Conservation (phyloP, 768 basidiomycete genomes). For the Pleurotus sapidus region DNA sequence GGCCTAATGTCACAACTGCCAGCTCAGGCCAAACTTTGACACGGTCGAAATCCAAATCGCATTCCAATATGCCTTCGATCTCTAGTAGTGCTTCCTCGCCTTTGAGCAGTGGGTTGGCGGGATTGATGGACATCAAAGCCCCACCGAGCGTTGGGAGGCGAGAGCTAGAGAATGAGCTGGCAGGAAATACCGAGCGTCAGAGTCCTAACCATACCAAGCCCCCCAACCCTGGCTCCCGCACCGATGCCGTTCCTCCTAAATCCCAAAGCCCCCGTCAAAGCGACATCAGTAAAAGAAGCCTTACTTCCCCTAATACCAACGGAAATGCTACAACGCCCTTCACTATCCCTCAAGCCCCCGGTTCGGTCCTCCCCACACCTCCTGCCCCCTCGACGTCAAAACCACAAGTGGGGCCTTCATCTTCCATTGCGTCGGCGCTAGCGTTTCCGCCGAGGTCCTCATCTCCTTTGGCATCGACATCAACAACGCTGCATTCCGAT, state of each 20-base stretch:
- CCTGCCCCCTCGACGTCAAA: background rate
- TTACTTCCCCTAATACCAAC: too few relatives aligned
- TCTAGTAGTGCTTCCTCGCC: too few relatives aligned
- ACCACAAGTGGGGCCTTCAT: background rate
- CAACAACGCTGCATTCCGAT: constrained; percentile 1
- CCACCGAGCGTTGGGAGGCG: constrained; percentile 38
- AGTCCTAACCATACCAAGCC: too few relatives aligned
- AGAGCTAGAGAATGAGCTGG: constrained; percentile 22
- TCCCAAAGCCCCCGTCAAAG: too few relatives aligned
- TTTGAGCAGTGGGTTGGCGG: constrained; percentile 12
- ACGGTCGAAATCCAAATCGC: too few relatives aligned
- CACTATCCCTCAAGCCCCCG: constrained; percentile 28
- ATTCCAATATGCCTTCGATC: too few relatives aligned
- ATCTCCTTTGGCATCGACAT: background rate
- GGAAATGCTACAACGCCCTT: background rate
- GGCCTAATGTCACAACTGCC: constrained; percentile 12
- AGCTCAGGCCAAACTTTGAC: constrained; percentile 11
- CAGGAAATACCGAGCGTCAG: too few relatives aligned
- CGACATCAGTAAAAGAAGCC: too few relatives aligned
- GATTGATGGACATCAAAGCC: constrained; percentile 42
- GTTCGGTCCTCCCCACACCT: constrained; percentile 25
- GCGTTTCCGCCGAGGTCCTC: too few relatives aligned
- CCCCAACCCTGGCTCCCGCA: too few relatives aligned
- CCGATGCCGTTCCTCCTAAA: too few relatives aligned
- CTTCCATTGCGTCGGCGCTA: too few relatives aligned